phyloP scores from a whole-genome alignment of 805 yeast genomes.

The fission yeast (Schizosaccharomyces pombe) region DNA sequence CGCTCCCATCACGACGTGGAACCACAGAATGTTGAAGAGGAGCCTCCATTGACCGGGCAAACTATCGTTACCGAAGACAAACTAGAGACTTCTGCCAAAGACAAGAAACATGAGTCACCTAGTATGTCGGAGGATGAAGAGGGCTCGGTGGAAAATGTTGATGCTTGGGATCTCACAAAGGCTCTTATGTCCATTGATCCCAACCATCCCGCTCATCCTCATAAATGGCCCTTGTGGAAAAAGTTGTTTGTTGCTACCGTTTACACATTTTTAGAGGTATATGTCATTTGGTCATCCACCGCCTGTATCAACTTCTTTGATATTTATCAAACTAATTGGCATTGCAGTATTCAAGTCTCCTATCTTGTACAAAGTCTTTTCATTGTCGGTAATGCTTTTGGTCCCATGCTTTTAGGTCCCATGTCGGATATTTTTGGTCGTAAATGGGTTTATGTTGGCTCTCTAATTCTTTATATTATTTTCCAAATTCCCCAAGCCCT shows the following conservation, averaged over 20 bases:
- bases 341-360: conserved; percentile 40
- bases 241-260: neutral
- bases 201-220: conserved; percentile 3
- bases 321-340: conserved; percentile 22
- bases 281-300: neutral
- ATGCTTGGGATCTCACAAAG: neutral
- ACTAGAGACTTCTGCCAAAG: no score
- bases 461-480: neutral
- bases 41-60: no score
- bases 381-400: conserved; percentile 77
- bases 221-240: conserved; percentile 1
- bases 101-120: no score
- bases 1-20: no score
- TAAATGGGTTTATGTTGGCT: conserved; percentile 21
- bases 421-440: conserved; percentile 54
- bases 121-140: no score
- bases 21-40: no score
- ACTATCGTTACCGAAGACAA: no score
- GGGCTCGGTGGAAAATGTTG: neutral
- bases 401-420: conserved; percentile 79
- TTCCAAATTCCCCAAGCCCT: conserved; percentile 1
- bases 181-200: neutral
- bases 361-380: conserved; percentile 54
- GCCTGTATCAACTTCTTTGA: neutral
- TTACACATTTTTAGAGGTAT: neutral